Evolutionary conservation across 2,329 filamentous ascomycete species (phyloP).

Genomic region (Whalleya microplaca): DNA sequence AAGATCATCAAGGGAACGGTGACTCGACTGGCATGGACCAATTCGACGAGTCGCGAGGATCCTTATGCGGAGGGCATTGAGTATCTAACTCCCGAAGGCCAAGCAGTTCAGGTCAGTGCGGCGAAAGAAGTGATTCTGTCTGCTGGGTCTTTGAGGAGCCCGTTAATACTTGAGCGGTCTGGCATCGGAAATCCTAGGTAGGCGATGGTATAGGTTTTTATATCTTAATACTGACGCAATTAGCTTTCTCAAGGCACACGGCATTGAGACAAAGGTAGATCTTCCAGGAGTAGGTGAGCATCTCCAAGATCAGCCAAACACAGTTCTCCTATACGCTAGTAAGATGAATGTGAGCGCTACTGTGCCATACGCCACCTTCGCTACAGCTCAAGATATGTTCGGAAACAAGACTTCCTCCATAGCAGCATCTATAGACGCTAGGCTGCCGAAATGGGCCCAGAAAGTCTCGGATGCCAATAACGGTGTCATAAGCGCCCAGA

Average conservation of each 20-base stretch:
- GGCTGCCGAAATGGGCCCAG: conserved; percentile 38
- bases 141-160: conserved; percentile 54
- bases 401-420: conserved; percentile 31
- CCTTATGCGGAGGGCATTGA: conserved; percentile 41
- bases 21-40: conserved; percentile 35
- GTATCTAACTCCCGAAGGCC: conserved; percentile 42
- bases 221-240: conserved; percentile 19
- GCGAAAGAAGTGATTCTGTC: conserved; percentile 52
- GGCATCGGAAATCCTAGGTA: conserved; percentile 51
- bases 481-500: conserved; percentile 33
- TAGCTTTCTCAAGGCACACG: conserved; percentile 44
- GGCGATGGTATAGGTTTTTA: conserved; percentile 3
- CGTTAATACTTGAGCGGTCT: conserved; percentile 56
- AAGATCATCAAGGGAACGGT: conserved; percentile 44
- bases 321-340: conserved; percentile 29
- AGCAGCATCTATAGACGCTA: conserved; percentile 29
- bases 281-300: conserved; percentile 57
- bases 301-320: conserved; percentile 53
- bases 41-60: conserved; percentile 5
- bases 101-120: conserved; percentile 40
- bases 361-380: conserved; percentile 39
- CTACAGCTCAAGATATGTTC: conserved; percentile 41
- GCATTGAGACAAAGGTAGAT: conserved; percentile 48
- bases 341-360: conserved; percentile 25
- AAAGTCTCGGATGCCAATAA: conserved; percentile 32